Evolutionary conservation across 1,139 yeast species (phyloP), one percentile per base, ranked within the genome.

Genomic region (Nematodospora anomalae): DNA sequence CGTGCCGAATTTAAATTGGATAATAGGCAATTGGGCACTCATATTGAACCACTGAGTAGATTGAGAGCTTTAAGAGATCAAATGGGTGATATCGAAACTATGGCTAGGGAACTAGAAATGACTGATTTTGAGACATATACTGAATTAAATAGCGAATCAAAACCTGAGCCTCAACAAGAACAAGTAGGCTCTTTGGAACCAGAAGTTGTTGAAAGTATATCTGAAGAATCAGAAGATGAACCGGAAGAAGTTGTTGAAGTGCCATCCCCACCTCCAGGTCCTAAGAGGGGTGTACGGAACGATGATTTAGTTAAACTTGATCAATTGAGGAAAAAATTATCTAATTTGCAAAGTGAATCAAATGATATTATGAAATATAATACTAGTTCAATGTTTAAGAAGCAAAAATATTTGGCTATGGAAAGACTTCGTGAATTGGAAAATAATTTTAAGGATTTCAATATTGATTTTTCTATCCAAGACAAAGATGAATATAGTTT

Each of bases 51-150:
- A 7, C 83, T 84, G 50, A 75, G 84, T 5, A 68, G 94, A 47
- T 64, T 90, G 37, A 74, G 94, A 44, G 82, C 79, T 33, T 69
- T 90, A 44, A 74, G 96, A 42, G 88, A 83, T 49, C 80, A 83
- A 55, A 86, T 89, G 95, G 96, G 87, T 38, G 83, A 79, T 44
- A 71, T 92, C 36, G 96, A 88, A 52, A 74, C 76, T 37, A 83
- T 83, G 68, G 97, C 97, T 0, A 70, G 96, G 44, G 88, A 84
- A 53, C 71, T 90, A 45, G 97, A 90, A 58, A 82, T 80, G 79
- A 83, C 88, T 15, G 90, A 88, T 47, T 88, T 88, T 52, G 82
- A 70, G 42, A 65, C 60, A 14, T 68, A 67, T 46, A 56, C 50
- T 4, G 53, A 50, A 25, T 58, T 60, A 21, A 46, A 67, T 46